Base-by-base conservation (phyloP, 1,284 basidiomycete species). In the Moesziomyces sp. region DNA sequence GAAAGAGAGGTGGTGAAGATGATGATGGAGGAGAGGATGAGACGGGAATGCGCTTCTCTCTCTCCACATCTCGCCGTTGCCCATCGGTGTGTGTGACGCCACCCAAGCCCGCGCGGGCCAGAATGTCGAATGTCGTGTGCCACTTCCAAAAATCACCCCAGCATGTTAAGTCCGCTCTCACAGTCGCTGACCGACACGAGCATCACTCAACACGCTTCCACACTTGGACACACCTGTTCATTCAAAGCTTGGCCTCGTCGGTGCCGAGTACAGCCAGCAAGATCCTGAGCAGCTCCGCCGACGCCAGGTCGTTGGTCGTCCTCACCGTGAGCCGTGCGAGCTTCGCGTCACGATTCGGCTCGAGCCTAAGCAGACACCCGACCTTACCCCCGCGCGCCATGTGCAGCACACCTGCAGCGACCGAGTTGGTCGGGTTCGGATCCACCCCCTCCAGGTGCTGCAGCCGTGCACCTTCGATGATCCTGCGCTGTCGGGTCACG, bases 301-400 rank as follows among this genome's bases (percentile, higher is more conserved):
- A 94, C 10, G 97, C 94, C 38, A 91, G 88, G 84, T 96, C 95
- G 59, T 96, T 97, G 2, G 97, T 98, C 80, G 94, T 96, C 79
- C 97, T 89, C 46, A 98, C 88, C 9, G 97, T 99, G 65, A 99
- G 84, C 54, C 97, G 91, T 84, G 94, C 97, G 49, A 98, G 87
- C 88, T 96, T 96, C 18, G 94, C 95, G 66, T 95, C 93, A 58
- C 89, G 88, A 86, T 98, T 99, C 1, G 97, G 97, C 85, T 99
- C 97, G 48, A 97, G 84, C 57, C 97, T 89, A 76, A 97, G 86
- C 74, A 99, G 86, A 81, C 96, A 97, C 3, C 96, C 97, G 35
- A 99, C 93, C 85, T 98, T 98, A 21, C 96, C 96, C 8, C 90
- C 90, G 2, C 86, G 83, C 8, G 91, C 90, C 86, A 91, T 97